Conservation (phyloP, 805 yeast species). For the Cyberlindnera subsufficiens region DNA sequence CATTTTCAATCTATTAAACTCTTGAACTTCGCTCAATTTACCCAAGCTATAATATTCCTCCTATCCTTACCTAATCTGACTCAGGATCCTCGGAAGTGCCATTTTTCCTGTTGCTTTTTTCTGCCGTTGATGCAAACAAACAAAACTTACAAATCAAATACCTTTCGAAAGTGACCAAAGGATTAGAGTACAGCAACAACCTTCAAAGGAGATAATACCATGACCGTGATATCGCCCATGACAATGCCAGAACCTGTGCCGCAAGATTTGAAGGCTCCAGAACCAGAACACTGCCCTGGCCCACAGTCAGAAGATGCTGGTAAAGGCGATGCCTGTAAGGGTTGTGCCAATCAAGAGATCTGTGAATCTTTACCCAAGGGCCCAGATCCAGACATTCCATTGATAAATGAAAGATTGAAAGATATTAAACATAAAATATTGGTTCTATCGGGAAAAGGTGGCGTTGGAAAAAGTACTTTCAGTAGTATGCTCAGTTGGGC, state of each 20-base stretch:
- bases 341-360: constrained; percentile 90
- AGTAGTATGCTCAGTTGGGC: constrained; percentile 98
- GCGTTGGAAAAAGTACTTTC: constrained; percentile 96
- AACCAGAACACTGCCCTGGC: constrained; percentile 98
- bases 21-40: too few relatives aligned
- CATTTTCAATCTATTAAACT: too few relatives aligned
- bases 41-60: too few relatives aligned
- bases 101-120: neutral
- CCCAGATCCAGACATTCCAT: constrained; percentile 88
- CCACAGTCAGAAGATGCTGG: constrained; percentile 95
- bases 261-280: constrained; percentile 50
- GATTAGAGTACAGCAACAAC: too few relatives aligned
- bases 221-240: constrained; percentile 13
- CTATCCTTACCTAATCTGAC: neutral
- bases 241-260: constrained; percentile 15
- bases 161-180: too few relatives aligned
- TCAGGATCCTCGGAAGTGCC: neutral
- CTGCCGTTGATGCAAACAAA: neutral
- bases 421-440: constrained; percentile 73
- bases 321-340: constrained; percentile 85
- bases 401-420: constrained; percentile 61
- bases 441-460: constrained; percentile 84
- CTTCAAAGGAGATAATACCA: neutral
- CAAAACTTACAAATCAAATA: neutral
- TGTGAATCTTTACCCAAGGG: constrained; percentile 89